Percentiles rank a stretch among this genome's conserved stretches.
phyloP scores from a whole-genome alignment of 371 early-diverging fungal genomes.

The Mortierella sp. region DNA sequence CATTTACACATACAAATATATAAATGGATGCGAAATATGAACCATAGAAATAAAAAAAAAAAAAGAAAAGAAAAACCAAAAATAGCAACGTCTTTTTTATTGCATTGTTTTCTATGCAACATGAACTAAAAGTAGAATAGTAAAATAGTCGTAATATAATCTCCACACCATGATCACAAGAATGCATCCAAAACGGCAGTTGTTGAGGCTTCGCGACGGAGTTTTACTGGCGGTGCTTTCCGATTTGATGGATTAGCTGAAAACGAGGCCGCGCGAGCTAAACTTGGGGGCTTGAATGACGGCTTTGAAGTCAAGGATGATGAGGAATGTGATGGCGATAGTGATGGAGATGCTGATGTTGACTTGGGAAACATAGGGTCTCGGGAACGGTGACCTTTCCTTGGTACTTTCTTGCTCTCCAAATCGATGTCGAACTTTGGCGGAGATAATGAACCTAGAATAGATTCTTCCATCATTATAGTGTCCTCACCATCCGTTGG shows the following conservation, averaged over 20 bases:
- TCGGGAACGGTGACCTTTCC: neutral
- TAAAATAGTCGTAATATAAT: too few relatives aligned
- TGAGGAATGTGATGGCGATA: neutral
- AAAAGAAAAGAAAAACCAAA: too few relatives aligned
- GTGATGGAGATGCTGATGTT: neutral
- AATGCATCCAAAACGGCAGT: slow-evolving; percentile 13
- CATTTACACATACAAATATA: too few relatives aligned
- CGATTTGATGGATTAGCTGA: neutral
- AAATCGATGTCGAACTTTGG: neutral
- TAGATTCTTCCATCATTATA: neutral
- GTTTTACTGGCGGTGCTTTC: neutral
- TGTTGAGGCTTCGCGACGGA: slow-evolving; percentile 23
- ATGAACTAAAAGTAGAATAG: too few relatives aligned
- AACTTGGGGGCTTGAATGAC: slow-evolving; percentile 6
- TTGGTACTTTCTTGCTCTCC: neutral
- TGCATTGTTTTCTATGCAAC: too few relatives aligned
- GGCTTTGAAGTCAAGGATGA: neutral
- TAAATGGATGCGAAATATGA: neutral
- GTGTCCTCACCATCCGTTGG: neutral
- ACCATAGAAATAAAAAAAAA: neutral
- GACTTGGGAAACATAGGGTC: too few relatives aligned
- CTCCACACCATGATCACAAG: neutral
- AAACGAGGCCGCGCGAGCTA: slow-evolving; percentile 11
- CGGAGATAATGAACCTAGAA: neutral
- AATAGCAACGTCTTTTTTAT: too few relatives aligned